These are phyloP conservation scores for Tolypocladium paradoxum DNA, from an alignment of 2,329 filamentous ascomycete genomes.

Conservation along the genomic window DNA sequence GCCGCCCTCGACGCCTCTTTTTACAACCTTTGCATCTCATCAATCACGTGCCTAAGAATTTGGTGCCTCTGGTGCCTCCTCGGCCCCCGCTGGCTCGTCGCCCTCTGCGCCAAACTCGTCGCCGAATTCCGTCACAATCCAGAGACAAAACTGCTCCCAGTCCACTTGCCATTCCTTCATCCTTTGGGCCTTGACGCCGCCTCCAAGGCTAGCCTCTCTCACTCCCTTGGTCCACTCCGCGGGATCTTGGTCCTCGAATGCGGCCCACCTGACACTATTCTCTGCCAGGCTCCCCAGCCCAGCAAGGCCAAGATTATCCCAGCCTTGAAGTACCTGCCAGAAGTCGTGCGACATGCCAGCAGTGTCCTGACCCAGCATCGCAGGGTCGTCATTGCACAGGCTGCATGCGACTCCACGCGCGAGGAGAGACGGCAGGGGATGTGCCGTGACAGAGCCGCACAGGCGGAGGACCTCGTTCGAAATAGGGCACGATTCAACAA, in stretches of 20 bases:
- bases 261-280: constrained; percentile 85
- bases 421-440: constrained; percentile 74
- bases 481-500: constrained; percentile 84
- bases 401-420: constrained; percentile 75
- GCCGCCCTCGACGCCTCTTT: not conserved
- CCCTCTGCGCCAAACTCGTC: constrained; percentile 43
- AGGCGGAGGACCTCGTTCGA: constrained; percentile 80
- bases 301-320: constrained; percentile 81
- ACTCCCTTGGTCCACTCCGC: constrained; percentile 65
- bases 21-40: not conserved
- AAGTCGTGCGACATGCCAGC: constrained; percentile 86
- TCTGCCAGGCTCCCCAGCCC: constrained; percentile 81
- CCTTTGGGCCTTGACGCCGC: constrained; percentile 57
- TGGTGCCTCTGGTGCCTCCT: not conserved
- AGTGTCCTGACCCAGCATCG: constrained; percentile 72
- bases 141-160: constrained; percentile 86
- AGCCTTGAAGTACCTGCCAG: constrained; percentile 85
- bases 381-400: constrained; percentile 85
- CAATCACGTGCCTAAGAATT: not conserved
- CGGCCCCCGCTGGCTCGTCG: not conserved
- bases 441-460: constrained; percentile 62
- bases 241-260: constrained; percentile 67
- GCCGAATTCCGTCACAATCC: constrained; percentile 71
- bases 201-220: constrained; percentile 61
- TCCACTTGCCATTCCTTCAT: constrained; percentile 69